A percentile compares a stretch with the other conserved stretches of the same genome.
Evolutionary conservation across 371 early-diverging fungal genomes (phyloP).

Genomic region (Lichtheimia ornata): DNA sequence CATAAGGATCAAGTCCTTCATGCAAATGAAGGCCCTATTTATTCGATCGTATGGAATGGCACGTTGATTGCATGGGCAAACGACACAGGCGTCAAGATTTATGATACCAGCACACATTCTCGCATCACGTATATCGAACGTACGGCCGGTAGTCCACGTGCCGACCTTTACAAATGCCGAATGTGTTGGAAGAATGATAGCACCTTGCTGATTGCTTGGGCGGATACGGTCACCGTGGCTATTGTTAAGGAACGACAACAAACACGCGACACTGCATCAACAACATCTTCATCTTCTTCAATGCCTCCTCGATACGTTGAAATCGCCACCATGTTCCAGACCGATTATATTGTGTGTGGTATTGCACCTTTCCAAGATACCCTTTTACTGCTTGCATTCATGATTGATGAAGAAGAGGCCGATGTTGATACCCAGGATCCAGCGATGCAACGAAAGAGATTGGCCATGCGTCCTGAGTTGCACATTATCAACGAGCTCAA

Average conservation of each 20-base stretch:
- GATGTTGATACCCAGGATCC: slow-evolving; percentile 32
- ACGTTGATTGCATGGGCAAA: slow-evolving; percentile 92
- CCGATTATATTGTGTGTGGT: slow-evolving; percentile 89
- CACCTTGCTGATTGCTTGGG: slow-evolving; percentile 91
- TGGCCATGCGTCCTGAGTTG: slow-evolving; percentile 82
- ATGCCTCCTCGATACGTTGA: slow-evolving; percentile 58
- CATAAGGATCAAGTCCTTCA: slow-evolving; percentile 75
- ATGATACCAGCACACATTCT: slow-evolving; percentile 69
- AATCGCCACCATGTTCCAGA: slow-evolving; percentile 78
- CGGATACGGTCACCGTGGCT: slow-evolving; percentile 86
- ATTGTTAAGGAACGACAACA: slow-evolving; percentile 55
- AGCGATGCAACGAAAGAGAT: slow-evolving; percentile 23
- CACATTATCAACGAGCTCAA: slow-evolving; percentile 81
- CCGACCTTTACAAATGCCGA: slow-evolving; percentile 86
- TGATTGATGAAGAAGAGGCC: slow-evolving; percentile 34
- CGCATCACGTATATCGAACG: slow-evolving; percentile 86
- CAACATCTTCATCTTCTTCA: neutral
- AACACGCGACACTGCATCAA: neutral
- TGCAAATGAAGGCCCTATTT: slow-evolving; percentile 89
- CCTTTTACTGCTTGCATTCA: slow-evolving; percentile 77
- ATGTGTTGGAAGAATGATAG: slow-evolving; percentile 83
- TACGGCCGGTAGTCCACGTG: slow-evolving; percentile 75
- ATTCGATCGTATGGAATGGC: slow-evolving; percentile 81
- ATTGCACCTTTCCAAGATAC: slow-evolving; percentile 81
- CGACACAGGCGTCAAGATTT: slow-evolving; percentile 85